Evolutionary conservation across 169 alveolate genomes (phyloP).

Genomic region (Cystoisospora suis): DNA sequence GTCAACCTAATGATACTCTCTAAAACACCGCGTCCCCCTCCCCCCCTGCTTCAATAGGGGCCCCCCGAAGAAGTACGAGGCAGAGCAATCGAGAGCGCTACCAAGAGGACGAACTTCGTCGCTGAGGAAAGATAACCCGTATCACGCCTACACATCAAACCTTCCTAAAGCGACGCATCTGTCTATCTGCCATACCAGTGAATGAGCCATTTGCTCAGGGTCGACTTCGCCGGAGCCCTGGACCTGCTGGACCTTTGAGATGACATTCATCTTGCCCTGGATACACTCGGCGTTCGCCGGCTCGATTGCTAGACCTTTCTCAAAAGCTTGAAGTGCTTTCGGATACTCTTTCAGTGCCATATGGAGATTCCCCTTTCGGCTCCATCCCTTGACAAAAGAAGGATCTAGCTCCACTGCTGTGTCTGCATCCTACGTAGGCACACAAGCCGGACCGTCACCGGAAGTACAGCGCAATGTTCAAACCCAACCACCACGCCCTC

Average conservation of each 20-base stretch:
- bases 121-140: too few relatives aligned
- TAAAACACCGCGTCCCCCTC: too few relatives aligned
- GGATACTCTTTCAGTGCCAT: slow-evolving; percentile 95
- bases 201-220: slow-evolving; percentile 85
- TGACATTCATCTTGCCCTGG: slow-evolving; percentile 83
- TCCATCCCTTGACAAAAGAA: slow-evolving; percentile 94
- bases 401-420: slow-evolving; percentile 95
- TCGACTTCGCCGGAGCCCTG: slow-evolving; percentile 78
- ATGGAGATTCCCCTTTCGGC: slow-evolving; percentile 95
- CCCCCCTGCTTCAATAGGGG: too few relatives aligned
- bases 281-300: slow-evolving; percentile 89
- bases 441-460: background rate
- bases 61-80: too few relatives aligned
- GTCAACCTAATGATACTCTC: too few relatives aligned
- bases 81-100: too few relatives aligned
- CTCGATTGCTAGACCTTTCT: slow-evolving; percentile 93
- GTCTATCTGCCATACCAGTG: slow-evolving; percentile 71
- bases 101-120: too few relatives aligned
- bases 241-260: slow-evolving; percentile 80
- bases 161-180: background rate
- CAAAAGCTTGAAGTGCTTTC: slow-evolving; percentile 95
- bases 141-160: too few relatives aligned
- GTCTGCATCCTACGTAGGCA: slow-evolving; percentile 84
- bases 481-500: background rate
- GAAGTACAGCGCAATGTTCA: too few relatives aligned